These are phyloP conservation scores for Corymbia calophylla DNA, from an alignment of 441 rosid species.

Conservation along the genomic window DNA sequence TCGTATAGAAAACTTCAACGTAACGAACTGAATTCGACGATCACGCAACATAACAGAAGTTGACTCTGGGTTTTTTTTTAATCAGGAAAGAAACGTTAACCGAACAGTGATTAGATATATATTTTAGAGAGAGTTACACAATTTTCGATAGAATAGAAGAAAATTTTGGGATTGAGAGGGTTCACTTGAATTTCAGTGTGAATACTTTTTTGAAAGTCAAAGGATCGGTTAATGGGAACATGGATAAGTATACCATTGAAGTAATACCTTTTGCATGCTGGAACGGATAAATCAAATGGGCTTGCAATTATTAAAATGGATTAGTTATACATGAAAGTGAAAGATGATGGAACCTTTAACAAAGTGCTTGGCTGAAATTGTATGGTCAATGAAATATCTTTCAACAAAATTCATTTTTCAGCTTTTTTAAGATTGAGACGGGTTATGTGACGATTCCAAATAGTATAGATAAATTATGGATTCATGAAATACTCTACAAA, in stretches of 20 bases:
- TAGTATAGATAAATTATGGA: background rate
- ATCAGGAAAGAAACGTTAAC: background rate
- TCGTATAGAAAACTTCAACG: background rate
- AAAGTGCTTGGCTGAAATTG: background rate
- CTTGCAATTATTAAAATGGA: background rate
- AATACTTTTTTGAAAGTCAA: background rate
- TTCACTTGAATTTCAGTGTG: background rate
- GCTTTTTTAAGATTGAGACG: background rate
- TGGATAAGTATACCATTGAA: background rate
- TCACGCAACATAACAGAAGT: background rate
- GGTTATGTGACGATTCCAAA: background rate
- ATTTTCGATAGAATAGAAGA: background rate
- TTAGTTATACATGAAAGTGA: background rate
- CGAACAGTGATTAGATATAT: background rate
- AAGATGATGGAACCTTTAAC: background rate
- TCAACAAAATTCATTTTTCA: no score
- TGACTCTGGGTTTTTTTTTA: background rate
- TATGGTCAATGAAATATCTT: no score
- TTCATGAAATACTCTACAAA: background rate
- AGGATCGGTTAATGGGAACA: background rate
- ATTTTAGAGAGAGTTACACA: background rate
- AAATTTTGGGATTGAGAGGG: background rate
- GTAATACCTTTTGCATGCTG: background rate
- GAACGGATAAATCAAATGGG: background rate
- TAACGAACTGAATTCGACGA: no score